These are phyloP conservation scores for Aspergillus tanneri DNA, from an alignment of 2,329 filamentous ascomycete genomes.

Conservation along the genomic window DNA sequence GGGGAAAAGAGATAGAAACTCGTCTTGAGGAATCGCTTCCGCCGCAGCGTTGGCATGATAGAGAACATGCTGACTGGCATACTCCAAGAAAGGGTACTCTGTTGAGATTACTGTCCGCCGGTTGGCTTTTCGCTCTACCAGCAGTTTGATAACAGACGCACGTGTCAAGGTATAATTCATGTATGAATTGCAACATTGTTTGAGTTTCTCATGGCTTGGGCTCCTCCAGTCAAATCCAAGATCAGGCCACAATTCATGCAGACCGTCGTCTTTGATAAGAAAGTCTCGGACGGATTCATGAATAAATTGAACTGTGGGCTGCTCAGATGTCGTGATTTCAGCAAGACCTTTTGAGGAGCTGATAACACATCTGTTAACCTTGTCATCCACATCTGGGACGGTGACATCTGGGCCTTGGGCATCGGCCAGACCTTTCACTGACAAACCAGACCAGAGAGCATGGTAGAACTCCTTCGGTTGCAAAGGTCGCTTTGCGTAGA, in stretches of 20 bases:
- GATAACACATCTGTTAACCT: constrained; percentile 19
- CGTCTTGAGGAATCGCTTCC: constrained; percentile 16
- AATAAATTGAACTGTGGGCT: constrained; percentile 35
- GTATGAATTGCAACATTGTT: constrained; percentile 26
- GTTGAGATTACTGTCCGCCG: background rate
- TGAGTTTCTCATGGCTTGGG: constrained; percentile 46
- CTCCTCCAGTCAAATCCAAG: constrained; percentile 25
- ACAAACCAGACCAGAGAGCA: constrained; percentile 19
- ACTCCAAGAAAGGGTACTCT: constrained; percentile 40
- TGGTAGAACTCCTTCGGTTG: constrained; percentile 36
- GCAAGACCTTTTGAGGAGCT: constrained; percentile 34
- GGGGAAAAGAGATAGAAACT: constrained; percentile 27
- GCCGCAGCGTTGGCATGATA: constrained; percentile 31
- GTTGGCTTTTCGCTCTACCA: background rate
- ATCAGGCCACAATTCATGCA: constrained; percentile 35
- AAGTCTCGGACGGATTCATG: constrained; percentile 39
- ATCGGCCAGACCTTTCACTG: constrained; percentile 2
- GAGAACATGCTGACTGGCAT: constrained; percentile 27
- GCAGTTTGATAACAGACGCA: background rate
- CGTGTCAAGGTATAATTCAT: background rate
- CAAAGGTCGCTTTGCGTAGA: constrained; percentile 45
- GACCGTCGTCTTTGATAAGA: constrained; percentile 29
- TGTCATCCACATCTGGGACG: background rate
- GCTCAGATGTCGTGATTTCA: constrained; percentile 26
- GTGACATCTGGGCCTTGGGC: constrained; percentile 3